phyloP scores from a whole-genome alignment of 208 protist species.

The Crithidia sp. region DNA sequence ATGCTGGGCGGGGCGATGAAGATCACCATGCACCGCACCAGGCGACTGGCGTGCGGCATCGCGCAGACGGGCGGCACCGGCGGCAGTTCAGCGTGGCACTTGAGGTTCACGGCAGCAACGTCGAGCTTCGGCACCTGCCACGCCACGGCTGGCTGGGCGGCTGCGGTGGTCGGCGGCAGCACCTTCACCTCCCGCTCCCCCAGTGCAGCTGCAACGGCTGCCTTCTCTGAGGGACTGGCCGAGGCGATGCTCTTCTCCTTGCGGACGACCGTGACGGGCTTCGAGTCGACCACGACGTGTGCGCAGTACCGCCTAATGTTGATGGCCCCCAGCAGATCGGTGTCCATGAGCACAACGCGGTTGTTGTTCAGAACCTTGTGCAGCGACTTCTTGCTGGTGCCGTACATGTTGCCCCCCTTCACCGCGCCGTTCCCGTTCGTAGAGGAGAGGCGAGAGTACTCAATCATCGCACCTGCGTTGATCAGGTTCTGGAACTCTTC shows the following conservation, averaged over 20 bases:
- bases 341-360: constrained; percentile 79
- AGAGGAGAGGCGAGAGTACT: constrained; percentile 64
- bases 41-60: constrained; percentile 13
- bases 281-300: constrained; percentile 21
- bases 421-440: background rate
- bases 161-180: background rate
- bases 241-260: background rate
- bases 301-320: constrained; percentile 63
- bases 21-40: constrained; percentile 62
- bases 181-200: constrained; percentile 2
- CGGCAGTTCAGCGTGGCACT: constrained; percentile 7
- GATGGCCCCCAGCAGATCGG: constrained; percentile 77
- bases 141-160: background rate
- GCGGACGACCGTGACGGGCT: constrained; percentile 7
- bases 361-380: constrained; percentile 48
- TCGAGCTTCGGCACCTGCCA: constrained; percentile 14
- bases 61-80: constrained; percentile 5
- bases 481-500: constrained; percentile 65
- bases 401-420: constrained; percentile 69
- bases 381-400: constrained; percentile 80
- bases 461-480: constrained; percentile 65
- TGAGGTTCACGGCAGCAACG: background rate
- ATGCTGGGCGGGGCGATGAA: constrained; percentile 80
- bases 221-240: background rate
- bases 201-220: background rate